Evolutionary conservation across 2,329 filamentous ascomycete species (phyloP).

Genomic region (Shiraia bambusicola): DNA sequence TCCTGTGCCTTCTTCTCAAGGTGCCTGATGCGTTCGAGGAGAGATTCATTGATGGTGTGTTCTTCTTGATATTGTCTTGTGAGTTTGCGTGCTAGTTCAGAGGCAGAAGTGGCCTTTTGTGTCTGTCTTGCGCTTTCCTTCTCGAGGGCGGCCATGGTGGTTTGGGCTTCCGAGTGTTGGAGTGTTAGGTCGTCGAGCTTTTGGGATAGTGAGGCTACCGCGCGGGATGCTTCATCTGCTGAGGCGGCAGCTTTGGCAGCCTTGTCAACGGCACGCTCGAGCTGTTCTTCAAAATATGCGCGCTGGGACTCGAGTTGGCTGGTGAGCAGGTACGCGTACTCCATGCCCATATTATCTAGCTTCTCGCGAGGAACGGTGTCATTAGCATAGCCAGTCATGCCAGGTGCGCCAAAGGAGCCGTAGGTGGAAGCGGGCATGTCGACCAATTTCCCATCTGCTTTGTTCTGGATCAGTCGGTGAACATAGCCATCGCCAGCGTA

Average conservation of each 20-base stretch:
- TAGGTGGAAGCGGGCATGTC: conserved; percentile 68
- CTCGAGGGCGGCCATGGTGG: conserved; percentile 69
- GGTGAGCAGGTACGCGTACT: conserved; percentile 92
- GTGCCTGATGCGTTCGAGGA: conserved; percentile 80
- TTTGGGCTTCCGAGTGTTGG: conserved; percentile 53
- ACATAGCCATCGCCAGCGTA: conserved; percentile 96
- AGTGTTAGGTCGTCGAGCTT: conserved; percentile 57
- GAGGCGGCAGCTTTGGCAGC: conserved; percentile 70
- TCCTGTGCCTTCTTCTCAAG: conserved; percentile 60
- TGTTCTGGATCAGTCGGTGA: conserved; percentile 90
- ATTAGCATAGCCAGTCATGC: conserved; percentile 52
- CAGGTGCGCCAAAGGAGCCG: conserved; percentile 22
- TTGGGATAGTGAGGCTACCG: conserved; percentile 53
- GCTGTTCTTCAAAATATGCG: conserved; percentile 89
- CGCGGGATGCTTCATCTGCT: conserved; percentile 61
- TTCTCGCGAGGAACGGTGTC: conserved; percentile 74
- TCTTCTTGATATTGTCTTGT: conserved; percentile 80
- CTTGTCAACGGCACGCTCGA: conserved; percentile 87
- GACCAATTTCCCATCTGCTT: conserved; percentile 87
- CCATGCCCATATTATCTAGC: conserved; percentile 77
- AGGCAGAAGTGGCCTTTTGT: conserved; percentile 66
- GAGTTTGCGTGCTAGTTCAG: conserved; percentile 73
- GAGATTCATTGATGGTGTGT: conserved; percentile 76
- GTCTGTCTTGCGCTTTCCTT: conserved; percentile 62
- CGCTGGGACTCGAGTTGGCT: conserved; percentile 92